Evolutionary conservation across 208 protist genomes (phyloP), one percentile per base, ranked within the genome.

Genomic region (Leishmania arabica): DNA sequence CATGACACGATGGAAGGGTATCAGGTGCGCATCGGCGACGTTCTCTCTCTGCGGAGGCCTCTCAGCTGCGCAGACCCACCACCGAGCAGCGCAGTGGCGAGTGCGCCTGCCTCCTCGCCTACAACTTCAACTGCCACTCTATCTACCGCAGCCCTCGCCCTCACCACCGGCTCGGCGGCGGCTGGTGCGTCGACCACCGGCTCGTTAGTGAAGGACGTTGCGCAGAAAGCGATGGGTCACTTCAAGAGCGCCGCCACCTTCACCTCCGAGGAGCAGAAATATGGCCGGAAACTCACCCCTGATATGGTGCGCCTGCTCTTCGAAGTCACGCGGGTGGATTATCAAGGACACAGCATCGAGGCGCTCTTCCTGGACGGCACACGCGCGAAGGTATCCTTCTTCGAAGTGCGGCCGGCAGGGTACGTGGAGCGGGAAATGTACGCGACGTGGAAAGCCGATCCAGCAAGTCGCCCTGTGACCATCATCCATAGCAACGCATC

Each of bases 361-460:
- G 94, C 81, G 19, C 56, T 94, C 24, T 95, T 95, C 51, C 84
- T 97, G 34, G 88, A 93, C 54, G 91, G 91, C n/a, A 89, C 68
- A 17, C 88, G 91, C 27, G 78, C 54, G 11, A 93, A 93, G 75
- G 77, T 95, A 34, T 77, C 82, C 42, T 77, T 89, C 40, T 72
- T 68, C n/a, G 88, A 91, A n/a, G 83, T 95, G 65, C 92, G 92
- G 21, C 88, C 89, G 3, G 94, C 94, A 47, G 94, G 94, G 17
- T 95, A 94, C 78, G 86, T 95, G 24, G 92, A 97, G 81, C 77
- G 65, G n/a, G 74, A 77, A 68, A 78, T 95, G 37, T 95, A 90
- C 78, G 72, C 51, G 2, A 53, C 82, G 69, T 97, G 94, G 93
- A 96, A 93, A 84, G 80, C 76, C 7, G 89, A 97, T 70, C 90